These are phyloP conservation scores for Rhododendron ovatum DNA, from an alignment of 148 eudicot species.

Conservation along the genomic window DNA sequence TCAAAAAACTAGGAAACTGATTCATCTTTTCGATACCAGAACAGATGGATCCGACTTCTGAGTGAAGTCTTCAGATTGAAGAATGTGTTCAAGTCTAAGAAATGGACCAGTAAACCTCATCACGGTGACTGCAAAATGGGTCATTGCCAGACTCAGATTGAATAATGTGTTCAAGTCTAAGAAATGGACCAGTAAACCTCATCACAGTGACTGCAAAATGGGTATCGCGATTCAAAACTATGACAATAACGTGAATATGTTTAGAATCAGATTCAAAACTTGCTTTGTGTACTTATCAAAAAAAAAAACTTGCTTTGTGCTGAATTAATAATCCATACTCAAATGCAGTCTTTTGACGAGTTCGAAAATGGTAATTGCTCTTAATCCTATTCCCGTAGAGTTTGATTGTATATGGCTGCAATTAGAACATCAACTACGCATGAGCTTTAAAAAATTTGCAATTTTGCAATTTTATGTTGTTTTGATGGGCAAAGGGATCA, in stretches of 20 bases:
- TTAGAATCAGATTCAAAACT: background rate
- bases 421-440: background rate
- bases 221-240: background rate
- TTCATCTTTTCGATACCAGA: no score
- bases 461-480: conserved; percentile 17
- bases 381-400: background rate
- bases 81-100: no score
- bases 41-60: background rate
- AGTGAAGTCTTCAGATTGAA: background rate
- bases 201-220: background rate
- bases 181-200: background rate
- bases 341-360: background rate
- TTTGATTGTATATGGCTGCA: background rate
- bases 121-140: no score
- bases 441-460: background rate
- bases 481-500: conserved; percentile 56
- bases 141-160: no score
- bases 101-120: no score
- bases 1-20: background rate
- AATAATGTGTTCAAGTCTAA: background rate
- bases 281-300: background rate
- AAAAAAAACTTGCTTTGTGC: background rate
- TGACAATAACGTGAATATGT: background rate
- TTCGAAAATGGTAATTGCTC: background rate
- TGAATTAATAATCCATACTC: background rate